Evolutionary conservation across 768 basidiomycete species (phyloP), one percentile per base, ranked within the genome.

Genomic region (Infundibulicybe gibba): DNA sequence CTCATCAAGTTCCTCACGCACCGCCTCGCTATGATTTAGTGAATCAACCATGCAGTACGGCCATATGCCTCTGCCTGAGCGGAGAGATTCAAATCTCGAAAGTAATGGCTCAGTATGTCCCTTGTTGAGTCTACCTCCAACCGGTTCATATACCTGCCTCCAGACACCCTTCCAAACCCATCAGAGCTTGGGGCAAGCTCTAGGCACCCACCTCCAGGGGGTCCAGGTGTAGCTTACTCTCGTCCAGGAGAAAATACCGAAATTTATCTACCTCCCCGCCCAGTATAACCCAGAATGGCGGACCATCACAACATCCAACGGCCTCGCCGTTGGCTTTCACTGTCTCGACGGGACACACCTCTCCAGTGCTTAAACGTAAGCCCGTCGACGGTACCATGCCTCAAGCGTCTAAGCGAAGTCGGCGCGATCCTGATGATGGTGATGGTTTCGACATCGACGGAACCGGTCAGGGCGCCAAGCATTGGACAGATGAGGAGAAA

Each of bases 401-500:
- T 15, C 68, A 69, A 48, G 61, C 68, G 21, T 63, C 64, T 52
- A 79, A 78, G 65, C 71, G 77, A 39, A 70, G 77, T 32, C 65
- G 75, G n/a, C n/a, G 17, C 38, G 74, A 74, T 32, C 56, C 60
- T n/a, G 72, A 70, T 45, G 72, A 75, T 16, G 45, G 53, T 5
- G 67, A 72, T 43, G 55, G 53, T 38, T 75, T 69, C 50, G 77
- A 80, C 54, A 61, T 73, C 25, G 76, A 76, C 43, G 70, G 74
- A 44, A 60, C 62, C 8, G 74, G 67, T 3, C 77, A 79, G 49
- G 87, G 87, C 19, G 83, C 87, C 1, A 89, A 89, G 54, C 87
- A 90, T 55, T 90, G 87, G 87, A 86, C 86, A 0, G 88, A 89
- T 60, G 86, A 88, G 8, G 87, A 90, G 59, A 90, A 90, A 65